Base-by-base conservation (phyloP, 75 land plant genomes). In the Ceratopteris richardii region DNA sequence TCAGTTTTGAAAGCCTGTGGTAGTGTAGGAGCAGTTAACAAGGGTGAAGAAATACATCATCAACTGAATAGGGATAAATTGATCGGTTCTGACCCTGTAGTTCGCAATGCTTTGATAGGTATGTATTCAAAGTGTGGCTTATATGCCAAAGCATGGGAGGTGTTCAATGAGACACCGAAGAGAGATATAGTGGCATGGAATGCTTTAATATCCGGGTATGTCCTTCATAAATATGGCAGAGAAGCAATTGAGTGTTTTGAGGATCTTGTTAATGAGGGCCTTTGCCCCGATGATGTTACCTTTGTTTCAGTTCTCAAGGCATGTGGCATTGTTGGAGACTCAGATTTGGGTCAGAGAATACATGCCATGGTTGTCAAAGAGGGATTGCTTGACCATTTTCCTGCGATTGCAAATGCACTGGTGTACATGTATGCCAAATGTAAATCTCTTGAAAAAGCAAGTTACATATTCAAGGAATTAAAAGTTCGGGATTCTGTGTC, bases 401-500 rank as follows among this genome's bases (percentile, higher is more conserved):
- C 33, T 2, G 6, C 20, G n/a, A 24, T 58, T 23, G 41, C 37
- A 12, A 58, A 17, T 33, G 17, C 61, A 1, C 19, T 58, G 11
- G n/a, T 58, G 11, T 21, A 31, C 11, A 37, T 58, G 61, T 56
- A 77, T 11, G 58, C 64, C 22, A 72, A 60, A 33, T 65, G 28
- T 37, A 80, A 85, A 0, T 51, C 22, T 27, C 29, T 81, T 19
- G 70, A 72, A 21, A 77, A 80, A 30, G 92, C 87, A 0, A 29
- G 11, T 0, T 9, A 39, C 53, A n/a, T 81, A 9, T 84, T 84
- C 54, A 21, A 39, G 29, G 41, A 37, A 14, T 73, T 87, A 66
- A 71, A 65, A 44, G 59, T 61, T 24, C 72, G 69, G 14, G 79
- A 83, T 54, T 80, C 64, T 51, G 78, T 85, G 60, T 66, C 93